phyloP scores from a whole-genome alignment of 1,284 basidiomycete genomes.

The Puccinia horiana region DNA sequence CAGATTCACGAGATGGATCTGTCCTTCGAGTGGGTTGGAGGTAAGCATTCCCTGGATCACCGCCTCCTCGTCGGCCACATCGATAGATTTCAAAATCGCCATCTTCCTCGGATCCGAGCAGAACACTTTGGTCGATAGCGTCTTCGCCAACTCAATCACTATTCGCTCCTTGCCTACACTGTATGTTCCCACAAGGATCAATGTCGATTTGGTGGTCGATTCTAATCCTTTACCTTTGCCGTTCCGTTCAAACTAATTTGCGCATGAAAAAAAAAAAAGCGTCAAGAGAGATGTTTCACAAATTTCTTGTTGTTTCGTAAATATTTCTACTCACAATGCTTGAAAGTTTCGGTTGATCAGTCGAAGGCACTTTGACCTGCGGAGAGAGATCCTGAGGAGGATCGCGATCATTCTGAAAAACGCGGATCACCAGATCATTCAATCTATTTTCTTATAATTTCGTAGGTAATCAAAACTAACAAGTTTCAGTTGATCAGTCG shows the following conservation, averaged over 20 bases:
- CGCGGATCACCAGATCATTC: too few relatives aligned
- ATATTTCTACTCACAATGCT: neutral
- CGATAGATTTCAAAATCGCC: slow-evolving; percentile 15
- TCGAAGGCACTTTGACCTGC: neutral
- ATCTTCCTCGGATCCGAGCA: slow-evolving; percentile 19
- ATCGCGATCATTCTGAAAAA: neutral
- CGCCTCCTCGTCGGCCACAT: slow-evolving; percentile 19
- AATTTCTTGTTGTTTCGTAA: neutral
- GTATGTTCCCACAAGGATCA: slow-evolving; percentile 44
- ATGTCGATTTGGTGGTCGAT: neutral
- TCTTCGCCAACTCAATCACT: slow-evolving; percentile 28
- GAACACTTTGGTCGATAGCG: slow-evolving; percentile 18
- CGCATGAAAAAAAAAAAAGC: neutral
- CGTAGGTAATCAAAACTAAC: neutral
- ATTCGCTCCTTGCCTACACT: slow-evolving; percentile 43
- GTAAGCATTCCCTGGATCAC: neutral
- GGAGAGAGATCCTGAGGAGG: neutral
- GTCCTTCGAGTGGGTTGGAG: neutral
- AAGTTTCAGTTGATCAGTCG: neutral
- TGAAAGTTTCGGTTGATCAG: neutral
- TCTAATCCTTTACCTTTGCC: neutral
- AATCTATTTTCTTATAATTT: neutral
- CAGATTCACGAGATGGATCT: slow-evolving; percentile 43
- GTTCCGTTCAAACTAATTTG: neutral
- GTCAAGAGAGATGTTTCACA: neutral